Evolutionary conservation across 2,329 filamentous ascomycete genomes (phyloP).

Genomic region (Sporothrix protearum): DNA sequence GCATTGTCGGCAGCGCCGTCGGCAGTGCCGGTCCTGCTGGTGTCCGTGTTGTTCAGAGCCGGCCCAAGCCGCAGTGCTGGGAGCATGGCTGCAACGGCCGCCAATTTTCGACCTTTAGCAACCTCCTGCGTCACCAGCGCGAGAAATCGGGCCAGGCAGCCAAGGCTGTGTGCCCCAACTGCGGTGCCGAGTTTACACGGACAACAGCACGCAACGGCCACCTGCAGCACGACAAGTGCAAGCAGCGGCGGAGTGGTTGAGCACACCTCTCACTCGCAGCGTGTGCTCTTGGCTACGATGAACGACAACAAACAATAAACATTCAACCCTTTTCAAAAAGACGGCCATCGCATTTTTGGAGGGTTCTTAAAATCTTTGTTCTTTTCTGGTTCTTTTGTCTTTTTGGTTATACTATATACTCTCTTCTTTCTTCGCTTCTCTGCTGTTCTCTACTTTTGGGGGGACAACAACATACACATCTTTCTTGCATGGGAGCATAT

Average conservation of each 20-base stretch:
- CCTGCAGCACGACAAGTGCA: constrained; percentile 83
- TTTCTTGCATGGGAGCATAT: not conserved
- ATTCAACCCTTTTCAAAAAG: not conserved
- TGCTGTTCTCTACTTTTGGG: not conserved
- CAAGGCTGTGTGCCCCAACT: constrained; percentile 86
- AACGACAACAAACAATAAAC: not conserved
- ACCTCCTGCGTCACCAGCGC: constrained; percentile 83
- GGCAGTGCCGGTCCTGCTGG: constrained; percentile 41
- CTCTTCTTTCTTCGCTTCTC: not conserved
- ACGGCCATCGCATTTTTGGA: not conserved
- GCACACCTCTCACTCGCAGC: not conserved
- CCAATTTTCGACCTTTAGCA: constrained; percentile 95
- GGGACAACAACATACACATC: not conserved
- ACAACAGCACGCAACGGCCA: constrained; percentile 88
- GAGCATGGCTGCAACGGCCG: constrained; percentile 95
- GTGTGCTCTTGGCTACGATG: not conserved
- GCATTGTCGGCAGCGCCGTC: not conserved
- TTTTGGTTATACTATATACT: not conserved
- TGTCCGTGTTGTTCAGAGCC: constrained; percentile 68
- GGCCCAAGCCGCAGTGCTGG: constrained; percentile 95
- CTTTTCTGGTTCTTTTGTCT: not conserved
- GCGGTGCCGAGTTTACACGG: constrained; percentile 87
- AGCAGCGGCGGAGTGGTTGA: constrained; percentile 55
- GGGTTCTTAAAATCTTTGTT: not conserved
- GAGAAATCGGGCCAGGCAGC: constrained; percentile 90